Conservation (phyloP, 139 green algal genomes). For the Chlamydomonas sp. region DNA sequence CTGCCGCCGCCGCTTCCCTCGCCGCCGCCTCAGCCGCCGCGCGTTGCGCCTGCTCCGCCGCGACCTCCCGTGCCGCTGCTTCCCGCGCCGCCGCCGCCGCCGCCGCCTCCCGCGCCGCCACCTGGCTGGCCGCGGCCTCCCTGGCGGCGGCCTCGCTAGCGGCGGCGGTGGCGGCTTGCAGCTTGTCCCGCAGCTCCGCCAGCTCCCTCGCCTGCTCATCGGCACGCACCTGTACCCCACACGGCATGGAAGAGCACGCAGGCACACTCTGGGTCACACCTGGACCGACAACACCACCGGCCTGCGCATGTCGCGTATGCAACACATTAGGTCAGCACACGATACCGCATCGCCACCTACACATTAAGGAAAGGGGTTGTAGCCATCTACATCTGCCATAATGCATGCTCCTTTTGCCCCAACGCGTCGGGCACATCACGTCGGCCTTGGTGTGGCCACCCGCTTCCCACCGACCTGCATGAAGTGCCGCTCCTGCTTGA, state of each 20-base stretch:
- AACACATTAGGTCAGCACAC: no score
- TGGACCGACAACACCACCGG: no score
- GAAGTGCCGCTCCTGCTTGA: neutral
- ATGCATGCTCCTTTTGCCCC: no score
- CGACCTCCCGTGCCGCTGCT: neutral
- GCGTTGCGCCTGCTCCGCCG: neutral
- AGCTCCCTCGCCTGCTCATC: neutral
- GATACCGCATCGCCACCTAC: no score
- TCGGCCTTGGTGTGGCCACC: no score
- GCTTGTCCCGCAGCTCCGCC: neutral
- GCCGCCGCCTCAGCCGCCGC: neutral
- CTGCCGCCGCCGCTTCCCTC: neutral
- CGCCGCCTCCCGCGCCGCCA: neutral
- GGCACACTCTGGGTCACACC: no score
- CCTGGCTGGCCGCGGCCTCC: neutral
- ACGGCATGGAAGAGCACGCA: no score
- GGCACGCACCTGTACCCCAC: neutral
- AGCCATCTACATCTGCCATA: no score
- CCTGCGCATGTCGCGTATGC: no score
- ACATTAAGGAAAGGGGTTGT: no score
- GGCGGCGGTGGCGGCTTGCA: neutral
- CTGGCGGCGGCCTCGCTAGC: neutral
- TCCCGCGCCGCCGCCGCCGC: neutral
- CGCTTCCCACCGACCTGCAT: neutral
- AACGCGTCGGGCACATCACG: no score